Base-by-base conservation (phyloP, 2,329 filamentous ascomycete species). In the Colletotrichum eremochloae region DNA sequence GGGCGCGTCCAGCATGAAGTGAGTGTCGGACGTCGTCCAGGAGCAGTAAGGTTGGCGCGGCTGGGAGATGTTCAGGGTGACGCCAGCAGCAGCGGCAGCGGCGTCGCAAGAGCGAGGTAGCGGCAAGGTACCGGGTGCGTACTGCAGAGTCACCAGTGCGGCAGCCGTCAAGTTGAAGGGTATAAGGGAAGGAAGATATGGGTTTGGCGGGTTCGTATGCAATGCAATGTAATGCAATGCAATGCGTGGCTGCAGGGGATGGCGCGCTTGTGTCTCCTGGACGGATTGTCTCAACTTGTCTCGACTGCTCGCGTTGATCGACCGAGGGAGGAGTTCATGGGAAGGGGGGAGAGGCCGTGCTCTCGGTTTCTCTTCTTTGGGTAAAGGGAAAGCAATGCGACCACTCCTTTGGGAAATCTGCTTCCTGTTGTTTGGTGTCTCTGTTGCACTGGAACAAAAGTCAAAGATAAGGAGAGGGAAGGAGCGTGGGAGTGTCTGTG, bases 1-100 rank as follows among this genome's bases (percentile, higher is more conserved):
- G 31, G 84, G 82, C 29, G 53, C 84, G 86, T 48, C 96, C 75
- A 82, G 61, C 29, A 42, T 44, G 29, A 9, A 31, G 57, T n/a
- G 9, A 44, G 42, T 44, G 42, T 42, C 14, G 40, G 40, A 11
- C 24, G 58, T 42, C n/a, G 31, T 52, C 60, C 44, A 52, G 60
- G 7, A 63, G 44, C 33, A 63, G 60, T 31, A 24, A 18, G 44
- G 60, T 15, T 36, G n/a, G 60, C 44, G 61, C 6, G 18, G 20
- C 33, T 40, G 36, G 42, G 33, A 14, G 36, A 42, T 53, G 31
- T 42, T 36, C 48, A 52, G 38, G 46, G 24, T 52, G 48, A 3
- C 48, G 2, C 33, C n/a, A 53, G 36, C 18, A 18, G 48, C 18
- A 7, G 33, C 46, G 24, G 24, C 50, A 9, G 14, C 55, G 33